Evolutionary conservation across 768 basidiomycete genomes (phyloP).

Genomic region (Xanthoconium purpureum): DNA sequence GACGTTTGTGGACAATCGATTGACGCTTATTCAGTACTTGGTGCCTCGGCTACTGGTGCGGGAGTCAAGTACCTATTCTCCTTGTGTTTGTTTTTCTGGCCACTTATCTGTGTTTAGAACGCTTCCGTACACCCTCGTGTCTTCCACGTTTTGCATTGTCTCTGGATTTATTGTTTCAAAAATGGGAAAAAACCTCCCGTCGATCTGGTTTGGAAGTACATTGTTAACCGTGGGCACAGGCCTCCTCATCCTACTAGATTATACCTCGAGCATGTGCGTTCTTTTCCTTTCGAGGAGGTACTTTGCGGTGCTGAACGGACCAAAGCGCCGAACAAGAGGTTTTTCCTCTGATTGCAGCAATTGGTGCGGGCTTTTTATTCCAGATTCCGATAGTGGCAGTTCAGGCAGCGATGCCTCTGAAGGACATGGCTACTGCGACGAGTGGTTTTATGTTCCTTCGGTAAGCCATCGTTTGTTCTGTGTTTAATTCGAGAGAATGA

Average conservation of each 20-base stretch:
- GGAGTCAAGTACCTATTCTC: slow-evolving; percentile 62
- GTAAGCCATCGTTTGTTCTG: slow-evolving; percentile 24
- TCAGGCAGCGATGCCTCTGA: slow-evolving; percentile 85
- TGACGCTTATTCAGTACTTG: slow-evolving; percentile 42
- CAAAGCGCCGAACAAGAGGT: slow-evolving; percentile 57
- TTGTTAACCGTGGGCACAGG: slow-evolving; percentile 64
- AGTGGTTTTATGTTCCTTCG: slow-evolving; percentile 70
- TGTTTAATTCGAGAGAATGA: neutral
- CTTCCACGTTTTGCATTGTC: slow-evolving; percentile 48
- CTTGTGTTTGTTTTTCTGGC: neutral
- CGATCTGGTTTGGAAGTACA: slow-evolving; percentile 64
- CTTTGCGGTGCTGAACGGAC: slow-evolving; percentile 1
- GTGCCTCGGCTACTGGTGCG: slow-evolving; percentile 68
- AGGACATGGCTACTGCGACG: slow-evolving; percentile 81
- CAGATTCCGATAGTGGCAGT: slow-evolving; percentile 67
- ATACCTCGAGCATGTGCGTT: slow-evolving; percentile 47
- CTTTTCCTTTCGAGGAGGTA: slow-evolving; percentile 20
- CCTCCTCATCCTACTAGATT: slow-evolving; percentile 67
- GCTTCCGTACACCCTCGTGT: slow-evolving; percentile 67
- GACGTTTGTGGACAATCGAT: neutral
- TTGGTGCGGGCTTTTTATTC: slow-evolving; percentile 65
- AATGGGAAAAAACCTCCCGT: slow-evolving; percentile 52
- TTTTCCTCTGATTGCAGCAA: slow-evolving; percentile 61
- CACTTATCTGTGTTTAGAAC: slow-evolving; percentile 42
- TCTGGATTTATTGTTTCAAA: slow-evolving; percentile 58